Conservation (phyloP, 1,139 yeast species). For the Candida buenavistaensis region DNA sequence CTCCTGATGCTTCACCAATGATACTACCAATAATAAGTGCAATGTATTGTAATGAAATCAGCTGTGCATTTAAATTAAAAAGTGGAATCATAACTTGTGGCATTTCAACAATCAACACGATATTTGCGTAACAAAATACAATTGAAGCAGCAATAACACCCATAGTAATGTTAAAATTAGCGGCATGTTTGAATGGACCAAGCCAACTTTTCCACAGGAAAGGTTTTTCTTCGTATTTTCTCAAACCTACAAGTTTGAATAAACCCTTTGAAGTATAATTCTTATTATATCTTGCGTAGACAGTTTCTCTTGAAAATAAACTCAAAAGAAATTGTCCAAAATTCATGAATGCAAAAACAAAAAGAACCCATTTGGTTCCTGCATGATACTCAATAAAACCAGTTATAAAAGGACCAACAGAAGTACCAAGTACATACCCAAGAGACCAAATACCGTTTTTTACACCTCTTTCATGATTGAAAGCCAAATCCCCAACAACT, state of each 20-base stretch:
- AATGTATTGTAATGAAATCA: slow-evolving; percentile 23
- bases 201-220: slow-evolving; percentile 12
- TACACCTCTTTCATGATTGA: slow-evolving; percentile 18
- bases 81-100: slow-evolving; percentile 23
- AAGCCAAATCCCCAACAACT: slow-evolving; percentile 18
- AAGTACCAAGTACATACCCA: slow-evolving; percentile 17
- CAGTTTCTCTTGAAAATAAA: slow-evolving; percentile 16
- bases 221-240: slow-evolving; percentile 7
- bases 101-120: slow-evolving; percentile 23
- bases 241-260: slow-evolving; percentile 10
- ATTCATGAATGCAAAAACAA: slow-evolving; percentile 17
- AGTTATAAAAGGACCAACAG: slow-evolving; percentile 18
- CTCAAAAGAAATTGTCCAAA: slow-evolving; percentile 14
- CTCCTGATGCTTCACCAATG: slow-evolving; percentile 27
- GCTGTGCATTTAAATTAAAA: slow-evolving; percentile 22
- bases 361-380: slow-evolving; percentile 17
- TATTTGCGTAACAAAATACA: slow-evolving; percentile 23
- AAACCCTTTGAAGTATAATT: slow-evolving; percentile 2
- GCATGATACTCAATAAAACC: slow-evolving; percentile 17
- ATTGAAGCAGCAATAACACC: slow-evolving; percentile 21
- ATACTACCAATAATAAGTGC: slow-evolving; percentile 23
- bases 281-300: slow-evolving; percentile 11
- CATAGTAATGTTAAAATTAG: slow-evolving; percentile 13
- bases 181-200: slow-evolving; percentile 17
- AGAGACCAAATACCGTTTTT: slow-evolving; percentile 21